Base-by-base conservation (phyloP, 2,329 filamentous ascomycete species). In the Chrysoporthe puriensis region DNA sequence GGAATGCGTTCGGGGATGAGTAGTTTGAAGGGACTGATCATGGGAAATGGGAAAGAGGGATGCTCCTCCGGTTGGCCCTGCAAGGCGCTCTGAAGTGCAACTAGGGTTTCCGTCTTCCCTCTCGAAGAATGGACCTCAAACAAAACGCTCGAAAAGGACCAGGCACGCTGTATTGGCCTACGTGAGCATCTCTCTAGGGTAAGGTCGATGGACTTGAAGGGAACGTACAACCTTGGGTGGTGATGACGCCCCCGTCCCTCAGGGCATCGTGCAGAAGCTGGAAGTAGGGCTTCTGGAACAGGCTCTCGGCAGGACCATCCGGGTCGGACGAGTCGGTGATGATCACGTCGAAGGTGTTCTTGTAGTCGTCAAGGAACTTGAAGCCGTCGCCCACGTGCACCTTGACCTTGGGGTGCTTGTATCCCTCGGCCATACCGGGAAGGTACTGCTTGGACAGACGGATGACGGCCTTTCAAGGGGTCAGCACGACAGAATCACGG, bases 211-310 rank as follows among this genome's bases (percentile, higher is more conserved):
- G 71, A 78, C 79, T 79, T 87, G 85, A 88, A 87, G 90, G 90
- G 89, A 86, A 93, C 93, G 88, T 94, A 97, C 93, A 97, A 99
- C 96, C 96, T 97, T 99, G 96, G 79, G 96, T 99, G 83, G 94
- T 95, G 84, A 99, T 98, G 79, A 99, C 94, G 85, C 96, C 96
- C 83, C 94, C 95, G 77, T 97, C 93, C 74, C 92, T 90, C 75
- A 98, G 90, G 76, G 96, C 96, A 77, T 90, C 92, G 80, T 91
- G 86, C 71, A 99, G 88, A 74, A 99, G 90, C 87, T 97, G 87
- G 82, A 98, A 99, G 88, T 99, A 99, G 71, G 94, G 91, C 87
- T 97, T 97, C 88, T 98, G 89, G 91, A 99, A 99, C 73, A 99
- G 88, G 76, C 88, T 91, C 88, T 98, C 94, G 74, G 96, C 96